Evolutionary conservation across 768 basidiomycete genomes (phyloP).

Genomic region (Podaxis sp.): DNA sequence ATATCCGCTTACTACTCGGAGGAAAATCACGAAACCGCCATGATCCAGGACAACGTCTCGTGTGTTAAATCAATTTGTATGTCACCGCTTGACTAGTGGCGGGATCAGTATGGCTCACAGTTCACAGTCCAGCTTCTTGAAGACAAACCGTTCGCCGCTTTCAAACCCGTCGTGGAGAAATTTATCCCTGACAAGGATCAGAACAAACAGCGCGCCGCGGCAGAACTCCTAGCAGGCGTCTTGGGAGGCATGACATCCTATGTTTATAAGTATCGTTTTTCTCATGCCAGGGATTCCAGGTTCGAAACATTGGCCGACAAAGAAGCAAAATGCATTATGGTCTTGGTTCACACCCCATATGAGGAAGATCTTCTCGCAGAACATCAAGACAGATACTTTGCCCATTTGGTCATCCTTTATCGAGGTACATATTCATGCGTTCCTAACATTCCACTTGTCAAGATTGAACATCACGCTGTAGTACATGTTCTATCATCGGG

Average conservation of each 20-base stretch:
- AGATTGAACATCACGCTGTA: slow-evolving; percentile 25
- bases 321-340: slow-evolving; percentile 72
- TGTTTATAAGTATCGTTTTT: not conserved
- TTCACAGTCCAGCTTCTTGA: slow-evolving; percentile 73
- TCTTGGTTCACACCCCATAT: slow-evolving; percentile 75
- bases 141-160: slow-evolving; percentile 61
- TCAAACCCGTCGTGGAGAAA: slow-evolving; percentile 60
- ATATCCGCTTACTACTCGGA: slow-evolving; percentile 70
- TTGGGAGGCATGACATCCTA: slow-evolving; percentile 44
- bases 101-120: slow-evolving; percentile 4
- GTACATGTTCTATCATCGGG: slow-evolving; percentile 77
- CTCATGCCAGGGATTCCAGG: slow-evolving; percentile 38
- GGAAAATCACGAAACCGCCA: slow-evolving; percentile 67
- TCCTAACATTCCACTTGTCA: not conserved
- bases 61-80: slow-evolving; percentile 75
- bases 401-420: slow-evolving; percentile 77
- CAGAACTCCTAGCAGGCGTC: slow-evolving; percentile 79
- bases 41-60: slow-evolving; percentile 69
- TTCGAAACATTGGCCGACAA: slow-evolving; percentile 82
- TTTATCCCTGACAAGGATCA: slow-evolving; percentile 71
- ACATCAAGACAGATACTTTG: slow-evolving; percentile 80
- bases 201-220: slow-evolving; percentile 86
- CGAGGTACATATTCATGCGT: slow-evolving; percentile 44
- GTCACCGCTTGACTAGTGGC: slow-evolving; percentile 19
- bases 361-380: slow-evolving; percentile 60